Percentiles rank a stretch among this genome's conserved stretches.
These are phyloP conservation scores for Didymellaceae sp. DNA, from an alignment of 2,329 filamentous ascomycete genomes.

Conservation along the genomic window DNA sequence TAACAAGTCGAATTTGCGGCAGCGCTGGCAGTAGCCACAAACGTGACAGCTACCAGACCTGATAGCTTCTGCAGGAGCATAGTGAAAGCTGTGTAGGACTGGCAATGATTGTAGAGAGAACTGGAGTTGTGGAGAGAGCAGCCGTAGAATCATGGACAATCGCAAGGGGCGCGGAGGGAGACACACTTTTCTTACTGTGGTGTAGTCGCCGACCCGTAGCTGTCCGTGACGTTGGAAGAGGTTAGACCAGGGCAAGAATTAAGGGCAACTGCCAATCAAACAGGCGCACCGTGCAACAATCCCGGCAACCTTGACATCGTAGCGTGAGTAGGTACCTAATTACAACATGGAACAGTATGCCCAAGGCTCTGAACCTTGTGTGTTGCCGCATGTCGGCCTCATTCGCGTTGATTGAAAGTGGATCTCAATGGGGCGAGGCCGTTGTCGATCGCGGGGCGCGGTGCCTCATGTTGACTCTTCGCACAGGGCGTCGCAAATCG, in stretches of 20 bases:
- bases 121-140: conserved; percentile 4
- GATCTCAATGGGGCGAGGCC: background rate
- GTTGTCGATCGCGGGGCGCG: conserved; percentile 7
- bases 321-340: background rate
- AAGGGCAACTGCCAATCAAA: conserved; percentile 2
- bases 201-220: conserved; percentile 12
- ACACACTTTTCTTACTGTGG: conserved; percentile 1
- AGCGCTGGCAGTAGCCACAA: background rate
- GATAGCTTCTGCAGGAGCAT: conserved; percentile 1
- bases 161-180: conserved; percentile 1
- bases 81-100: background rate
- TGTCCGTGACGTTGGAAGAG: background rate
- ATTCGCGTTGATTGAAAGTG: conserved; percentile 7
- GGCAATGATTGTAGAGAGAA: background rate
- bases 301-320: background rate
- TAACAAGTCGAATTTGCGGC: conserved; percentile 26
- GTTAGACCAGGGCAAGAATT: conserved; percentile 4
- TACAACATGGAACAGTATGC: background rate
- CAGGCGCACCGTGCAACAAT: background rate
- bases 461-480: background rate
- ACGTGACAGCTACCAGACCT: background rate
- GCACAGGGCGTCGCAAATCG: background rate
- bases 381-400: background rate
- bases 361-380: background rate
- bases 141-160: conserved; percentile 1